Evolutionary conservation across 1,284 basidiomycete species (phyloP), one percentile per base, ranked within the genome.

Genomic region (Mixia osmundae): DNA sequence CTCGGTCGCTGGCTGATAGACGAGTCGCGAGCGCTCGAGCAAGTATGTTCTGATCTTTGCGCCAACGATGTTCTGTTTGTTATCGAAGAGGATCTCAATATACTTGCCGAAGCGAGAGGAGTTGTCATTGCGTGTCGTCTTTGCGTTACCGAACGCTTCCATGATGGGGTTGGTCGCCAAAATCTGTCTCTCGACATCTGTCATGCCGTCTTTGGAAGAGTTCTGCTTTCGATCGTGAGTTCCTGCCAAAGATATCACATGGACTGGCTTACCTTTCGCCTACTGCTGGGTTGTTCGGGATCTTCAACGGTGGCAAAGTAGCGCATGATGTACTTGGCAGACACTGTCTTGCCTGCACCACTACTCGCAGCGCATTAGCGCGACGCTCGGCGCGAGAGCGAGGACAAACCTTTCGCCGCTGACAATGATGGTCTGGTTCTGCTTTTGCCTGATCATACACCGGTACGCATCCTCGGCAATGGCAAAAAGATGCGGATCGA

Each of bases 401-500:
- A 12, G 16, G 8, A 25, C 64, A 47, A 53, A 85, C 80, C 80
- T 89, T 61, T 99, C 91, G 51, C 91, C 91, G 35, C 82, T 89
- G 43, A 99, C 91, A 46, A 99, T 94, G 53, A 99, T 95, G 4
- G 91, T 99, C 60, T 99, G 91, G 46, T 94, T 89, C 52, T 73
- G 77, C 25, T 73, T 71, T 49, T 95, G 87, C 52, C 76, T 77
- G 40, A 80, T 72, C 91, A 97, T 95, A 42, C 80, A 82, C 27
- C 87, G 85, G 57, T 97, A 83, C 43, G 91, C 91, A 62, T 97
- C 91, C 57, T 99, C 91, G 10, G 91, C 91, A 49, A 99, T 97
- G 19, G 91, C 91, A 57, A 97, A 97, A 44, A 99, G 58, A 62
- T 99, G 91, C 0, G 91, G 91, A 53, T 97, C 91, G 21, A 95